Evolutionary conservation across 2,329 filamentous ascomycete genomes (phyloP), one percentile per base, ranked within the genome.

Genomic region (Chlorencoelia australis): DNA sequence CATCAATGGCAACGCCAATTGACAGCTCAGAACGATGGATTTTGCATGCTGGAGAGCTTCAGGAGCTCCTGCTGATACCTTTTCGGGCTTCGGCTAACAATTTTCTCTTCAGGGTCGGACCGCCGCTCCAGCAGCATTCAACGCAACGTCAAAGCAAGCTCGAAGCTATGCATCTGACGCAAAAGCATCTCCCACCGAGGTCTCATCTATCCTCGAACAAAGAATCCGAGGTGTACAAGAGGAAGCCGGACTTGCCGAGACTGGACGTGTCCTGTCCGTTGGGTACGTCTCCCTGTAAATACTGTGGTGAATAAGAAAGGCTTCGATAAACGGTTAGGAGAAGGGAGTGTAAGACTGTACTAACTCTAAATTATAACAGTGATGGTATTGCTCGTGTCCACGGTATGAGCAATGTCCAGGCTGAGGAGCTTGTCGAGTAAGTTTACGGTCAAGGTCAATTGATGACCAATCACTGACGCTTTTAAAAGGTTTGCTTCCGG

Each of bases 301-400:
- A 38, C 27, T 48, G 41, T 36, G 42, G 40, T 41, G 41, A 47
- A 37, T 20, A 30, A 38, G 24, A 30, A 27, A 28, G 10, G 17
- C n/a, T 20, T 20, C 16, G 17, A 26, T 19, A 36, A 13, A 27
- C 18, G 10, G 15, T 6, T 30, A 14, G 11, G 7, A 15, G 7
- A 9, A 17, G 27, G 16, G 22, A 18, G 20, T 28, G 14, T 7
- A 29, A 24, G 35, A 30, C 17, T 31, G 29, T 39, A 37, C 51
- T 55, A 39, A 54, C 42, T 42, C 30, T 26, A 7, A 26, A 41
- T 43, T 27, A 49, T 40, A 42, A 66, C 58, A 96, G 91, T 91
- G 91, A 98, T 74, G 91, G 91, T 94, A 98, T 98, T 64, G 91
- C 91, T 66, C 89, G 91, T 88, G 89, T 98, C 57, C 88, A 98